Conservation (phyloP, 2,329 filamentous ascomycete species). For the Dryadomyces quercivorus region DNA sequence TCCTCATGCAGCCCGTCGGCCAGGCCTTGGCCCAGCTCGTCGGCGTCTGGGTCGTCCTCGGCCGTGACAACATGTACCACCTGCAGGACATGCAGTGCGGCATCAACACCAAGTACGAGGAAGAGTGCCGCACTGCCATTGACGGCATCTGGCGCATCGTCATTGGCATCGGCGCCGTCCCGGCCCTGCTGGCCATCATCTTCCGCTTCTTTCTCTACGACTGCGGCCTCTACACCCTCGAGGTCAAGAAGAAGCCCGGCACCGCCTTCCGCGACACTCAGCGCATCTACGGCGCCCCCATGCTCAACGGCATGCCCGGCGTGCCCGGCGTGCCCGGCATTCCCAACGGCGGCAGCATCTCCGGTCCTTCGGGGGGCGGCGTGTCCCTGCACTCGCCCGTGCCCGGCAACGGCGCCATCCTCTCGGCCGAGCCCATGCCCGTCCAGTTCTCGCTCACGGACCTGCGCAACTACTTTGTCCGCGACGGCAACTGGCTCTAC, state of each 20-base stretch:
- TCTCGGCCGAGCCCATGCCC: conserved; percentile 22
- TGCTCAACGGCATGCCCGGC: conserved; percentile 17
- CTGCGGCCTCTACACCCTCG: conserved; percentile 51
- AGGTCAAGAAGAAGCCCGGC: conserved; percentile 49
- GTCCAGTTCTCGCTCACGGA: conserved; percentile 36
- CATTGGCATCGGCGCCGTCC: conserved; percentile 51
- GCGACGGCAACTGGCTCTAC: conserved; percentile 33
- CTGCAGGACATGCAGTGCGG: conserved; percentile 34
- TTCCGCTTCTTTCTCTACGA: conserved; percentile 58
- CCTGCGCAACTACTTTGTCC: conserved; percentile 37
- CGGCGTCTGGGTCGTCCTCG: conserved; percentile 39
- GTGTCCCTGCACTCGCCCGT: conserved; percentile 21
- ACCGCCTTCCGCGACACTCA: conserved; percentile 48
- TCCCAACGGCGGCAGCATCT: conserved; percentile 1
- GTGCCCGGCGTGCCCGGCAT: neutral
- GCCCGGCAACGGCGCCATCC: neutral
- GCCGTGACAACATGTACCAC: conserved; percentile 28
- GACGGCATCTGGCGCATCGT: conserved; percentile 57
- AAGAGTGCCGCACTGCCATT: conserved; percentile 33
- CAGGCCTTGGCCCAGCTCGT: conserved; percentile 54
- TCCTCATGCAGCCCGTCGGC: conserved; percentile 57
- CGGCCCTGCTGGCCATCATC: conserved; percentile 49
- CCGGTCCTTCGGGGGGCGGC: conserved; percentile 6
- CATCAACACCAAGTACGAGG: conserved; percentile 29
- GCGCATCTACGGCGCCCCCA: conserved; percentile 36